phyloP scores from a whole-genome alignment of 805 yeast species.

The Teunomyces tritomae region DNA sequence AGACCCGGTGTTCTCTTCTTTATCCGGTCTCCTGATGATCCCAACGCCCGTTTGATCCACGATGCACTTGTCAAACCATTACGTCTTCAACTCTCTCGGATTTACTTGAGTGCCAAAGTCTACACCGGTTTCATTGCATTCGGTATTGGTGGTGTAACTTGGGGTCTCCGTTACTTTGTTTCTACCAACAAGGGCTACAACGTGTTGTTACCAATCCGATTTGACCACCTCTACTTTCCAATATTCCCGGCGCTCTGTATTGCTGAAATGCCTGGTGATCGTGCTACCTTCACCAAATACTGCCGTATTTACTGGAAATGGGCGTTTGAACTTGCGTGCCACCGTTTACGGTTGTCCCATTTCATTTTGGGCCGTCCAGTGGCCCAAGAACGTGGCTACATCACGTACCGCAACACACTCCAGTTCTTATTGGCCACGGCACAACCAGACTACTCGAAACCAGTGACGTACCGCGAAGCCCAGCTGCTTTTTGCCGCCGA shows the following conservation, averaged over 20 bases:
- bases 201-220: conserved; percentile 23
- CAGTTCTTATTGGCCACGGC: conserved; percentile 42
- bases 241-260: neutral
- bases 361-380: conserved; percentile 65
- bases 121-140: conserved; percentile 69
- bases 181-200: conserved; percentile 12
- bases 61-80: conserved; percentile 84
- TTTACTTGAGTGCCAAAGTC: conserved; percentile 67
- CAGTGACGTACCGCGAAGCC: conserved; percentile 52
- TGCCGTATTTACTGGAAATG: conserved; percentile 58
- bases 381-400: conserved; percentile 68
- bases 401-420: conserved; percentile 51
- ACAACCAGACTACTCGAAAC: conserved; percentile 56
- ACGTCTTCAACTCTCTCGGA: conserved; percentile 66
- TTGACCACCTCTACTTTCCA: conserved; percentile 1
- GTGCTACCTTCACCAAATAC: conserved; percentile 20
- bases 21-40: conserved; percentile 93
- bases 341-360: conserved; percentile 70
- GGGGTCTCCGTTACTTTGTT: conserved; percentile 35
- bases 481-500: conserved; percentile 40
- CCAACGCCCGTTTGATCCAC: conserved; percentile 78
- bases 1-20: conserved; percentile 90
- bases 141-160: conserved; percentile 71
- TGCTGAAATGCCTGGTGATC: conserved; percentile 1
- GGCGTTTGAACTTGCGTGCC: conserved; percentile 54